Base-by-base conservation (phyloP, 2,329 filamentous ascomycete species). In the Rasamsonia emersonii region DNA sequence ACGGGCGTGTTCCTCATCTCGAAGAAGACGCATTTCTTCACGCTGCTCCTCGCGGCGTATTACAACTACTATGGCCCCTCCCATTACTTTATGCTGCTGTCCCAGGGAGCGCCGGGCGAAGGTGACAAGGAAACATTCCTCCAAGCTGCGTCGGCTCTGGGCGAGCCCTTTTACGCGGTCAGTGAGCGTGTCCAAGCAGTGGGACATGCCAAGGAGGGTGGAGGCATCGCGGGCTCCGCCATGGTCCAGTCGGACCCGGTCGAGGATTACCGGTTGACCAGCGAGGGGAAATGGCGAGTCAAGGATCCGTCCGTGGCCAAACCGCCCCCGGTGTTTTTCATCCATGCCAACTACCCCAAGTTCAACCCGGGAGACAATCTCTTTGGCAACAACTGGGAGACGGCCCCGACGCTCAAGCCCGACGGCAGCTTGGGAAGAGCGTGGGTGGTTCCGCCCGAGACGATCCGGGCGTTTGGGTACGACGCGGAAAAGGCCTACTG, bases 301-400 rank as follows among this genome's bases (percentile, higher is more conserved):
- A 50, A 55, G 27, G 54, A 61, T 31, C 41, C 47, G 3, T 37
- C 45, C 1, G 45, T 50, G 18, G 54, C 49, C 11, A 38, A 48
- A 13, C 31, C 57, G 5, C 57, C 58, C 2, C 53, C 44, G 3
- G 42, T 54, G 9, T 58, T 60, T 33, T 62, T 62, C 24, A 48
- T 64, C 19, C 59, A 64, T 34, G 57, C 58, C 15, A 60, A 62
- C 33, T 53, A 59, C 26, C 60, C 60, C 16, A 62, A 62, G 33
- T 58, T 64, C 30, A 59, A 63, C 25, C 59, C 60, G 0, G 47
- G 49, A 4, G 56, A 56, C 26, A 50, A 54, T 8, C 45, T 62
- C 3, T 63, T 61, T 30, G 60, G 58, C 5, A 40, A 47, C 24
- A 45, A 49, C 3, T 61, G 51, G 44, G 60, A 61, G 28, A 58